Evolutionary conservation across 495 filamentous ascomycete genomes (phyloP).

Genomic region (Podospora bellae-mahoneyi): DNA sequence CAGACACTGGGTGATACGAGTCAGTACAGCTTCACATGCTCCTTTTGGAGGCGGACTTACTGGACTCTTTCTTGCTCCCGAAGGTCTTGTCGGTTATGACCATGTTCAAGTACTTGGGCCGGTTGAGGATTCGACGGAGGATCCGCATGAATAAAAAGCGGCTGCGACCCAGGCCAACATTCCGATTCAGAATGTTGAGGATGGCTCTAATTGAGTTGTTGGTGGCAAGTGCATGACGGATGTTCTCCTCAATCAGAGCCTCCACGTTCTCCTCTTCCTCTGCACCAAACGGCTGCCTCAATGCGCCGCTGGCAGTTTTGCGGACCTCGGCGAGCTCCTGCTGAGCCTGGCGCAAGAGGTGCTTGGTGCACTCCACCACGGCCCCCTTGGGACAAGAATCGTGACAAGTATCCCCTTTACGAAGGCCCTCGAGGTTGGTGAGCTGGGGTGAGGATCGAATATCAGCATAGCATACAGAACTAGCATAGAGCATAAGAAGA

Average conservation of each 20-base stretch:
- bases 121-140: not conserved
- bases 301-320: not conserved
- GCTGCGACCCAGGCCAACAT: not conserved
- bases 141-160: not conserved
- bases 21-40: not conserved
- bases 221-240: not conserved
- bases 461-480: not conserved
- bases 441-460: not conserved
- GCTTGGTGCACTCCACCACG: not conserved
- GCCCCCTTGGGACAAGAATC: not conserved
- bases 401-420: not conserved
- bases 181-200: not conserved
- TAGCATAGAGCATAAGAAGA: not conserved
- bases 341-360: not conserved
- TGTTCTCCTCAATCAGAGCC: not conserved
- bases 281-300: not conserved
- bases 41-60: not conserved
- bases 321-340: not conserved
- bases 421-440: not conserved
- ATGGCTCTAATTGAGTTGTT: not conserved
- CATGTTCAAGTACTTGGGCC: not conserved
- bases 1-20: not conserved
- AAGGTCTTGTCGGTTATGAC: not conserved
- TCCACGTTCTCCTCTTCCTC: not conserved
- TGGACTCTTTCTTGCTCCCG: not conserved